phyloP scores from a whole-genome alignment of 2,329 filamentous ascomycete genomes.

The Colletotrichum brevisporum region DNA sequence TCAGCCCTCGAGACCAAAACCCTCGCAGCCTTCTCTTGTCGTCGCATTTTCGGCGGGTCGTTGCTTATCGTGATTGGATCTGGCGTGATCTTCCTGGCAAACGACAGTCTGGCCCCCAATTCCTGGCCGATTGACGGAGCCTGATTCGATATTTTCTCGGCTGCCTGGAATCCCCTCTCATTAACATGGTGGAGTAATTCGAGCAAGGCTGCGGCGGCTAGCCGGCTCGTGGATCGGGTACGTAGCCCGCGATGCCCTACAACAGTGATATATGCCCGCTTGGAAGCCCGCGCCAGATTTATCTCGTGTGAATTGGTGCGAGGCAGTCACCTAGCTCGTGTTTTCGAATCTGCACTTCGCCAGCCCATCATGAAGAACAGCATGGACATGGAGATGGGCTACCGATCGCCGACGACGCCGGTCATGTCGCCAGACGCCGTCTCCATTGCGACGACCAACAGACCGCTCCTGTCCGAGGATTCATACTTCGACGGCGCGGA shows the following conservation, averaged over 20 bases:
- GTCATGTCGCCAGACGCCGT: slow-evolving; percentile 15
- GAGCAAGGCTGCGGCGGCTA: not conserved
- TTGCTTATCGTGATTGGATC: slow-evolving; percentile 3
- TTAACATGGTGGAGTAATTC: not conserved
- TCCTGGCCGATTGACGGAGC: slow-evolving; percentile 5
- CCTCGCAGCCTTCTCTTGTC: slow-evolving; percentile 11
- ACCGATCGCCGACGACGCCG: slow-evolving; percentile 9
- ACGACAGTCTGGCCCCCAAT: slow-evolving; percentile 11
- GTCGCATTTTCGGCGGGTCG: not conserved
- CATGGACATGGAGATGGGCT: slow-evolving; percentile 12
- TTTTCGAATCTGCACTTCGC: not conserved
- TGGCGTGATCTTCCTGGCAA: not conserved
- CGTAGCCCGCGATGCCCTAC: not conserved
- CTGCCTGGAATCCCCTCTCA: slow-evolving; percentile 6
- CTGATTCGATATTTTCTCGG: not conserved
- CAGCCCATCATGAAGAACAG: not conserved
- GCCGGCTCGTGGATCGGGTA: not conserved
- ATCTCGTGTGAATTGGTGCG: not conserved
- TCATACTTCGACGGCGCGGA: slow-evolving; percentile 4
- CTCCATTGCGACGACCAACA: slow-evolving; percentile 12
- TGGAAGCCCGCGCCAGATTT: not conserved
- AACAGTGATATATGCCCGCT: not conserved
- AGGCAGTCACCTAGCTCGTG: not conserved
- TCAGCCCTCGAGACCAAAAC: not conserved
- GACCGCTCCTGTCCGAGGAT: slow-evolving; percentile 12